Evolutionary conservation across 768 basidiomycete species (phyloP).

Genomic region (Suillus alpinus): DNA sequence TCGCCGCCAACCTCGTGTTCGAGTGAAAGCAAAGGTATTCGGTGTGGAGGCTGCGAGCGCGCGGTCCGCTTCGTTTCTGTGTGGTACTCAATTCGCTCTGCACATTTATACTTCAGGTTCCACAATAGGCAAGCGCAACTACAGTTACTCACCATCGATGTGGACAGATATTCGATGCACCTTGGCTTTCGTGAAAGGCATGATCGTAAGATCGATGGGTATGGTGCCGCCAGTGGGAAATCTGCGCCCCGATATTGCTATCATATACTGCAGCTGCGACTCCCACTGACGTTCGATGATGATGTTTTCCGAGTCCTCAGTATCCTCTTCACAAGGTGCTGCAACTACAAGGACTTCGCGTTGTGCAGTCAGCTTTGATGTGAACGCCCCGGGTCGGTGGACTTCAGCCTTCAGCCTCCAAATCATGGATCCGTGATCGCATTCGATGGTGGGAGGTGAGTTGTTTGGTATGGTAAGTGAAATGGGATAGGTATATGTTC

Average conservation of each 20-base stretch:
- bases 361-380: constrained; percentile 64
- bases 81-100: constrained; percentile 83
- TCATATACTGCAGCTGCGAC: constrained; percentile 77
- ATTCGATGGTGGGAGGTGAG: constrained; percentile 76
- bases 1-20: constrained; percentile 49
- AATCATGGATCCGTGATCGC: constrained; percentile 69
- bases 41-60: constrained; percentile 63
- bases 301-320: constrained; percentile 78
- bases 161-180: constrained; percentile 69
- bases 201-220: constrained; percentile 73
- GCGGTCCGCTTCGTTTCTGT: constrained; percentile 64
- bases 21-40: constrained; percentile 61
- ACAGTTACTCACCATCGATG: constrained; percentile 70
- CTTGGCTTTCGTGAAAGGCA: constrained; percentile 86
- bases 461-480: constrained; percentile 82
- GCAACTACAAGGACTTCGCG: constrained; percentile 76
- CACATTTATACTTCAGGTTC: background rate
- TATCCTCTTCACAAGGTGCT: constrained; percentile 75
- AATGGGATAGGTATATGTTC: constrained; percentile 93
- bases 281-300: constrained; percentile 91
- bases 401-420: constrained; percentile 84
- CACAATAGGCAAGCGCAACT: background rate
- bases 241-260: constrained; percentile 73
- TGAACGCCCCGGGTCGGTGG: constrained; percentile 85
- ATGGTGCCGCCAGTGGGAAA: constrained; percentile 87